Base-by-base conservation (phyloP, 257 asterid genomes). In the Cynanchum wilfordii region DNA sequence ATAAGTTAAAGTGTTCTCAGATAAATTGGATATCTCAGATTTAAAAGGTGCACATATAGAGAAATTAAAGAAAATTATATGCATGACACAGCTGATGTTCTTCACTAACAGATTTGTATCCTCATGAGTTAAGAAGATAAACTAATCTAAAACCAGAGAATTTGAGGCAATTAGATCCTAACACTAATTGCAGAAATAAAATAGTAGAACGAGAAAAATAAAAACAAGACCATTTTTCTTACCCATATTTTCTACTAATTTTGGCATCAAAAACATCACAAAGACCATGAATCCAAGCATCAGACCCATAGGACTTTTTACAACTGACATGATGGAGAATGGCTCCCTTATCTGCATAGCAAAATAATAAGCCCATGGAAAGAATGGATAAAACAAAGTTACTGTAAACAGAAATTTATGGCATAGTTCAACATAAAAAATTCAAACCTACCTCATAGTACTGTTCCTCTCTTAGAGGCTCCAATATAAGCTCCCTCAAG, bases 221-320 rank as follows among this genome's bases (percentile, higher is more conserved):
- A 15, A 69, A 36, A 25, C 20, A 30, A 75, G n/a, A 45, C 10
- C 55, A 65, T 67, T 49, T 63, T 74, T 77, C 97, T 88, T 86
- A 89, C 99, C 99, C 76, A 84, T 81, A 70, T 84, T 84, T 42
- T 84, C 88, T 17, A 89, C 92, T 79, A 94, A 88, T 80, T 91
- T 94, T 71, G 97, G 99, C 97, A 94, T 94, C 83, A 94, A 60
- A 81, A 94, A 88, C 97, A 94, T 80, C 82, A 91, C 97, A 76
- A 94, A 68, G 71, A 77, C 89, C 99, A 94, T 89, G 77, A 94
- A 94, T 24, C 99, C 97, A n/a, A 94, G 81, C 99, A 91, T 94
- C 95, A 94, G 79, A 65, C 99, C 97, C 99, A 94, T 91, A 2
- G 97, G 97, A 84, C 99, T 94, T 74, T 94, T 94, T 84, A 91